Conservation (phyloP, 768 basidiomycete genomes). For the Amanita exitialis region DNA sequence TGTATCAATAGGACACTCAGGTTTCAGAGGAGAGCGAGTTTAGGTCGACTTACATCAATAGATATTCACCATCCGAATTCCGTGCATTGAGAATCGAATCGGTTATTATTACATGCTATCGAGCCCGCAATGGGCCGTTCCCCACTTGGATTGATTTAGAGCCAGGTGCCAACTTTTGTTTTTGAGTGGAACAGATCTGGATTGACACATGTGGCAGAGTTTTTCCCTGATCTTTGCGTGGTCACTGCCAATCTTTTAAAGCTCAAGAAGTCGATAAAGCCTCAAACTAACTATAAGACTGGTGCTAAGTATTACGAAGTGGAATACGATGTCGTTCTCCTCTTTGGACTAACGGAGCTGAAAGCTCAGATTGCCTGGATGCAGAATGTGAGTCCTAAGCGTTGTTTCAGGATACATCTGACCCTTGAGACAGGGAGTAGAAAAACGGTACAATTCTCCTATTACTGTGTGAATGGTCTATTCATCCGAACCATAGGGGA, state of each 20-base stretch:
- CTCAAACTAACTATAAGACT: background rate
- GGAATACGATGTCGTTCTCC: constrained; percentile 28
- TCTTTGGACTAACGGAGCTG: constrained; percentile 34
- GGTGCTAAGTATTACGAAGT: constrained; percentile 12
- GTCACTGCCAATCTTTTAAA: constrained; percentile 13
- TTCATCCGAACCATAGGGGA: background rate
- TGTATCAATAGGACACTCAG: background rate
- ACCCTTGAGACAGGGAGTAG: constrained; percentile 10
- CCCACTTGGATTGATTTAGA: constrained; percentile 16
- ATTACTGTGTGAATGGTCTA: background rate
- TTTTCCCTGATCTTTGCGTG: constrained; percentile 13
- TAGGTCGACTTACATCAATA: constrained; percentile 5
- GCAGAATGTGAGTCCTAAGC: constrained; percentile 19
- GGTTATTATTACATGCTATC: background rate
- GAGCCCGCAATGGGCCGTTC: background rate
- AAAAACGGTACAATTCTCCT: constrained; percentile 11
- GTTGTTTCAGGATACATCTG: background rate
- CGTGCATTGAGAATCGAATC: constrained; percentile 7
- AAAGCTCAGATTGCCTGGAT: constrained; percentile 35
- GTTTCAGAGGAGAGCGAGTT: constrained; percentile 14
- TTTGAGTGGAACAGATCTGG: background rate
- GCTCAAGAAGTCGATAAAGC: constrained; percentile 3
- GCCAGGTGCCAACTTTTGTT: constrained; percentile 5
- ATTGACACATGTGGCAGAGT: constrained; percentile 1
- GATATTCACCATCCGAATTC: constrained; percentile 5